Base-by-base conservation (phyloP, 2,329 filamentous ascomycete species). In the Neofusicoccum parvum region DNA sequence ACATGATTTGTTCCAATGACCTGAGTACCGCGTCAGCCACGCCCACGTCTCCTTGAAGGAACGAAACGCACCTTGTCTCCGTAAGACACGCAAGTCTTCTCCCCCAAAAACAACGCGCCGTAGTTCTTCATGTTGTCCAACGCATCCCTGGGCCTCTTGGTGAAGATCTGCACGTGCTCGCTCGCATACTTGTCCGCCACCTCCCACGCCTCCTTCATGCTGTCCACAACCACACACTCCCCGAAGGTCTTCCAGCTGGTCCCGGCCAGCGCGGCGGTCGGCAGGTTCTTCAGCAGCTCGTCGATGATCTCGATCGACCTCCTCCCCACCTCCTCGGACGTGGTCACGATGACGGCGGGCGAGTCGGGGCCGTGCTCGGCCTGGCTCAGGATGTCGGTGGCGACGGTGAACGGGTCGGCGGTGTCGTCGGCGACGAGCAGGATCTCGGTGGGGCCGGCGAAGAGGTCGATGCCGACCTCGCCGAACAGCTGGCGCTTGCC, bases 1-100 rank as follows among this genome's bases (percentile, higher is more conserved):
- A 86, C 83, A 68, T 85, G 83, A 69, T 85, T 86, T 2, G 83
- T 86, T 1, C 83, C 83, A 66, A 86, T 86, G 41, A 80, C 81
- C 80, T 83, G 23, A 12, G 6, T 4, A 27, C 32, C 17, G 34
- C n/a, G 37, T 51, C 48, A 50, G 34, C 20, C 32, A 50, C 10
- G 10, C n/a, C n/a, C n/a, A 37, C 12, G 17, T 10, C n/a, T 32
- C 11, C 14, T 10, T 3, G 14, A 9, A 11, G 1, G 23, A 32
- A 4, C n/a, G 10, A 7, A 14, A 32, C 39, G 11, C 5, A 80
- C 80, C 78, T 85, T 85, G 68, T 86, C 83, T 14, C 83, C 83
- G 62, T 84, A 85, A 0, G 79, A 81, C 1, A 86, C 83, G 68
- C 83, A 85, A 0, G 83, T 85, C 68, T 79, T 82, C 64, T 83